Conservation (phyloP, 805 yeast genomes). For the Torulaspora indica region DNA sequence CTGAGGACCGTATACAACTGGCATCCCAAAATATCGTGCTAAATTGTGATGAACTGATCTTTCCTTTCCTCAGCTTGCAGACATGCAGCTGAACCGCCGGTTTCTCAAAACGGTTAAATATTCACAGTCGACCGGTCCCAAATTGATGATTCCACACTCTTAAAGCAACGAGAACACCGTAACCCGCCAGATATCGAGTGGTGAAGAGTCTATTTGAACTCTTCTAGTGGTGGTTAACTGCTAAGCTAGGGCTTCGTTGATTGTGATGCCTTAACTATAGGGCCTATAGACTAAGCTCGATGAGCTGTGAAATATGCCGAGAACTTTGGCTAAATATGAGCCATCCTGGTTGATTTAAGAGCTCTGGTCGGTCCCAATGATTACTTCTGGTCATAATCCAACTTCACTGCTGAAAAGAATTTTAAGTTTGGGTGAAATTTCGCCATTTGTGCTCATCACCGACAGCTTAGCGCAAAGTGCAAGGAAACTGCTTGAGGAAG, state of each 20-base stretch:
- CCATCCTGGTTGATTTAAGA: neutral
- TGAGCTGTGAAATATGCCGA: slow-evolving; percentile 1
- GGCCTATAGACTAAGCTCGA: slow-evolving; percentile 1
- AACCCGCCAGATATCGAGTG: no score
- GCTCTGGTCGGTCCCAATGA: slow-evolving; percentile 21
- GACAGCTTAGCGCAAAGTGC: slow-evolving; percentile 75
- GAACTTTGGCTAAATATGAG: neutral
- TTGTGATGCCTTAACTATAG: no score
- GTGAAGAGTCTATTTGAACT: no score
- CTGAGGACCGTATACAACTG: slow-evolving; percentile 32
- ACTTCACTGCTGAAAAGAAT: slow-evolving; percentile 63
- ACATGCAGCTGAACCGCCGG: neutral
- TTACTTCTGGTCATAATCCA: slow-evolving; percentile 38
- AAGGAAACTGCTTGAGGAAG: slow-evolving; percentile 50
- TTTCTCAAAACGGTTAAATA: neutral
- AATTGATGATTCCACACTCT: neutral
- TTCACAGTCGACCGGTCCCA: neutral
- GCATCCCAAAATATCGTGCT: slow-evolving; percentile 17
- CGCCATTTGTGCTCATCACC: slow-evolving; percentile 65
- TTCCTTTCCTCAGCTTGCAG: neutral
- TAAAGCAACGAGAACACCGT: neutral
- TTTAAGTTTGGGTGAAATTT: slow-evolving; percentile 61
- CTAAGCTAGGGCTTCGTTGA: no score
- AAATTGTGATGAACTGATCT: neutral
- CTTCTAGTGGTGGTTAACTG: no score